Evolutionary conservation across 2,329 filamentous ascomycete species (phyloP), one percentile per base, ranked within the genome.

Genomic region (Cladosporium austrohemisphaericum): DNA sequence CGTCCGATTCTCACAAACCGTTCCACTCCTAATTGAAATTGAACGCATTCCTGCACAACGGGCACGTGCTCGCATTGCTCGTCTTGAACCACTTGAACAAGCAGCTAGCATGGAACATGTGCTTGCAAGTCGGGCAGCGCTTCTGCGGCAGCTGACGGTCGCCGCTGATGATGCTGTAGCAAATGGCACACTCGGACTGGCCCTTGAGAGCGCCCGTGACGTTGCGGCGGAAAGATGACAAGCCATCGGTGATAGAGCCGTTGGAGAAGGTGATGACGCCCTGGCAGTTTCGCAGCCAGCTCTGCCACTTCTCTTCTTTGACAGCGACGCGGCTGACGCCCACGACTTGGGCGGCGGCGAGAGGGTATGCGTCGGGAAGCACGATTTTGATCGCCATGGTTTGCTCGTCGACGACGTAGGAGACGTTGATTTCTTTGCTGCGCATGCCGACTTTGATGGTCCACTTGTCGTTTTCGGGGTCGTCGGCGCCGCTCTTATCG

Each of bases 51-150:
- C 93, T 79, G 70, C 93, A 98, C 56, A 98, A 74, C 40, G 93
- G 93, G 69, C 93, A 98, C 41, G 86, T 92, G 62, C 87, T 93
- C 63, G 88, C 85, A 68, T 88, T 94, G 66, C 90, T 95, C 60
- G 79, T 92, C 76, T 88, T 87, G 75, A 98, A 97, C 93, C 93
- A 98, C 71, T 92, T 91, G 74, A 89, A 95, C 70, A 98, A 70
- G 71, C 93, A 98, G 2, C 81, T 80, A 1, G 85, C 80, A 69
- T 98, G 93, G 75, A 97, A 98, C 46, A 87, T 74, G 69, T 98
- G 92, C 75, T 90, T 92, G 77, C 93, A 98, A 1, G 92, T 97
- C 38, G 79, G 76, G 68, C 93, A 98, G 48, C 81, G 78, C 76
- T 97, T 97, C 67, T 93, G 92, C 0, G 93, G 93, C 67, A 95